Evolutionary conservation across 768 basidiomycete genomes (phyloP), one percentile per base, ranked within the genome.

Genomic region (Pleurotus platypus): DNA sequence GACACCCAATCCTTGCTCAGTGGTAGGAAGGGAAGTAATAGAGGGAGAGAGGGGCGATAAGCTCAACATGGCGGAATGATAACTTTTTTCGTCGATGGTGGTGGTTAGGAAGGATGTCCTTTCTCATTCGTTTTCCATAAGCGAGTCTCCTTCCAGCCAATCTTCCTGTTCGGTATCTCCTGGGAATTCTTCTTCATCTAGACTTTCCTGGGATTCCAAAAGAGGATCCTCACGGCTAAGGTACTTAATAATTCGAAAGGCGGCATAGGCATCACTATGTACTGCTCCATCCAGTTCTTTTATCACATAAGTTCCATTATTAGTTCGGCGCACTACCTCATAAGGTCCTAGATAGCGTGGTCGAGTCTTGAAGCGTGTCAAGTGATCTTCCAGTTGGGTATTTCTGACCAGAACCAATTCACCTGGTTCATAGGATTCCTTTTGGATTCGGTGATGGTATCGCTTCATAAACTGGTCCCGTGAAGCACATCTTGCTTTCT

Each of bases 381-480:
- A 57, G 0, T 68, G 58, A 13, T 62, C 67, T 46, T 75, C 71
- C 13, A 69, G 60, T 0, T 42, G 27, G 2, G 70, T 69, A 53
- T 78, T 76, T 7, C 69, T 59, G 1, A 73, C 63, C 0, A 77
- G 55, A 0, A 77, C 69, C 0, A 79, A 61, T 2, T 67, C 65
- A 9, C 74, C 73, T 2, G 56, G 57, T 13, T 62, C 35, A 55
- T 72, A 77, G 20, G 66, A 37, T 55, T 55, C 70, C 16, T 70
- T 57, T 2, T 48, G 43, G 35, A 73, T 70, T 0, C 54, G 59
- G 18, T 58, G 8, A 2, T 12, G 13, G 22, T 15, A 48, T 20
- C 46, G 11, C 26, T 27, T 18, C 22, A 15, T 20, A 48, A 48
- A 48, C 22, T 48, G 46, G 12, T 18, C 13, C 12, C 15, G 0